Evolutionary conservation across 164 flowering plant genomes (phyloP).

Genomic region (Vitis riparia): DNA sequence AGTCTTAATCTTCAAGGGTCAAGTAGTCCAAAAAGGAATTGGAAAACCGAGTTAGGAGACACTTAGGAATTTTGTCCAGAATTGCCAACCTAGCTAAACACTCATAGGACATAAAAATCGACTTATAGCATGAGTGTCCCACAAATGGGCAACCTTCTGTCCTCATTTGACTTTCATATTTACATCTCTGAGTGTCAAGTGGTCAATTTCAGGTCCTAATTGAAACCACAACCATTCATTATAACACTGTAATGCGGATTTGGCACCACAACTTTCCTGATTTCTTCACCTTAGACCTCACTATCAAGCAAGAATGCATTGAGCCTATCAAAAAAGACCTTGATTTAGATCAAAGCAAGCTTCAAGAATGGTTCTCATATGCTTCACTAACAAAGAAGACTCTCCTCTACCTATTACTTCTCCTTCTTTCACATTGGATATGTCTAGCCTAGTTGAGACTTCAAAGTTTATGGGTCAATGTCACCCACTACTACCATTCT

Average conservation of each 20-base stretch:
- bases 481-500: too few species aligned
- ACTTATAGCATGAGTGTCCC: conserved; percentile 22
- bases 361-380: conserved; percentile 56
- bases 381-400: too few species aligned
- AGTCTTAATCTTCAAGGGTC: too few species aligned
- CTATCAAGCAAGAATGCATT: conserved; percentile 55
- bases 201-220: conserved; percentile 53
- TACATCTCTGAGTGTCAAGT: conserved; percentile 39
- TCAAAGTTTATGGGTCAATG: too few species aligned
- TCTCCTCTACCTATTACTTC: too few species aligned
- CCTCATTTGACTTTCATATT: conserved; percentile 47
- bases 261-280: background rate
- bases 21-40: too few species aligned
- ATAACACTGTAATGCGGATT: conserved; percentile 20
- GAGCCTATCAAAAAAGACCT: conserved; percentile 71
- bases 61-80: too few species aligned
- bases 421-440: too few species aligned
- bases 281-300: conserved; percentile 47
- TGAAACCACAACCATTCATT: conserved; percentile 46
- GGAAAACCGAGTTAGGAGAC: too few species aligned
- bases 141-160: conserved; percentile 74
- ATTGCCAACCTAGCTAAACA: too few species aligned
- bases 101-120: rapidly evolving
- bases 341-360: conserved; percentile 65
- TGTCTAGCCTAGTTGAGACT: too few species aligned